phyloP scores from a whole-genome alignment of 495 filamentous ascomycete genomes.

The Echria macrotheca region DNA sequence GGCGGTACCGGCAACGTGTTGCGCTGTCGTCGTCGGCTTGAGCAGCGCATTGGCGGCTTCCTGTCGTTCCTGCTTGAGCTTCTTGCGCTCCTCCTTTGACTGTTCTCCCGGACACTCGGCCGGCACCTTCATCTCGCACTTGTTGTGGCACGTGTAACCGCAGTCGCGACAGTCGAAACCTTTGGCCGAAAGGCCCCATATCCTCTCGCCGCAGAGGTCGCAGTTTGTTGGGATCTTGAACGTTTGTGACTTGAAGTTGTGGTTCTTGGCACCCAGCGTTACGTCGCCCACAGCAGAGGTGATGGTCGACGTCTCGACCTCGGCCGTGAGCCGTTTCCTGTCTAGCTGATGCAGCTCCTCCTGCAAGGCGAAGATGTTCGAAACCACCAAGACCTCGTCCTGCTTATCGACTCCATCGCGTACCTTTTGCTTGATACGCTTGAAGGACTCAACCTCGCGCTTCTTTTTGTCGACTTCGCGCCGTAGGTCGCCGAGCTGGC shows the following conservation, averaged over 20 bases:
- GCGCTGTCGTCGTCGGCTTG: constrained; percentile 33
- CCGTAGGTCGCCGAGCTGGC: constrained; percentile 68
- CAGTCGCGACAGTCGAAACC: constrained; percentile 94
- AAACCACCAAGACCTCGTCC: constrained; percentile 74
- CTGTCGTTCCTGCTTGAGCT: constrained; percentile 76
- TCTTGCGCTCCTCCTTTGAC: constrained; percentile 90
- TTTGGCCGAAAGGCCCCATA: constrained; percentile 94
- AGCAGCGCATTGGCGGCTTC: constrained; percentile 62
- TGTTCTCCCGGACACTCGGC: constrained; percentile 92
- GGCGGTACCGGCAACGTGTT: constrained; percentile 28
- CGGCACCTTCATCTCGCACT: constrained; percentile 98
- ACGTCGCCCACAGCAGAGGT: constrained; percentile 82
- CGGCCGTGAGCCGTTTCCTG: constrained; percentile 75
- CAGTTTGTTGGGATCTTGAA: constrained; percentile 99
- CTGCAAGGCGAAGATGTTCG: constrained; percentile 68
- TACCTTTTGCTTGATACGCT: constrained; percentile 64
- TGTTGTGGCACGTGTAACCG: constrained; percentile 95
- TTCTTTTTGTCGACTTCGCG: constrained; percentile 78
- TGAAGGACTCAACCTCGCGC: constrained; percentile 71
- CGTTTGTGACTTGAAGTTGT: constrained; percentile 94
- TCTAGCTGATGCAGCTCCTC: constrained; percentile 86
- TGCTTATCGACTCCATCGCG: constrained; percentile 77
- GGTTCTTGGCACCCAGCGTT: constrained; percentile 82
- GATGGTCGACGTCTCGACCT: constrained; percentile 88
- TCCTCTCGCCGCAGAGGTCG: constrained; percentile 89